Evolutionary conservation across 805 yeast genomes (phyloP).

Genomic region (Metschnikowia amazonensis): DNA sequence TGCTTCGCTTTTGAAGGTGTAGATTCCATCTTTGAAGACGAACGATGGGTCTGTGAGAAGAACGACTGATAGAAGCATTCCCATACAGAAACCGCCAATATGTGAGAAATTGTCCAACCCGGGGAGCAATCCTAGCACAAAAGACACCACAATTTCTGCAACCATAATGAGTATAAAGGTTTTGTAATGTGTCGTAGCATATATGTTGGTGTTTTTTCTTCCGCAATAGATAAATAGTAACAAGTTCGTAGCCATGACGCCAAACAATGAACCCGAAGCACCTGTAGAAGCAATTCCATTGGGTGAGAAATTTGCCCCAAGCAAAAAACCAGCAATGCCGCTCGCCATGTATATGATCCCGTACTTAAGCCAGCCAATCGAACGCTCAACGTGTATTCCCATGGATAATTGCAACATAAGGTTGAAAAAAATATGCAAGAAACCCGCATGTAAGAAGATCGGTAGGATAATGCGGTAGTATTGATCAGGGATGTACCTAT

Average conservation of each 20-base stretch:
- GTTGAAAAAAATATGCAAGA: constrained; percentile 64
- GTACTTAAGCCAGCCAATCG: constrained; percentile 53
- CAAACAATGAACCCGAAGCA: constrained; percentile 69
- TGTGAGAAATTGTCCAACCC: constrained; percentile 75
- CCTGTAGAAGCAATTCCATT: constrained; percentile 65
- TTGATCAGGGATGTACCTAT: constrained; percentile 49
- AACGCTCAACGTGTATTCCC: constrained; percentile 56
- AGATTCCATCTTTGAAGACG: constrained; percentile 37
- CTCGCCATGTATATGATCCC: constrained; percentile 53
- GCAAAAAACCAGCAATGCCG: constrained; percentile 63
- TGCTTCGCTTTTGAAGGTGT: constrained; percentile 30
- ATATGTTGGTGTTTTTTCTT: constrained; percentile 43
- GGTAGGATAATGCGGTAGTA: constrained; percentile 71
- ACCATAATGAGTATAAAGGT: constrained; percentile 45
- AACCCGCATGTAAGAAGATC: constrained; percentile 70
- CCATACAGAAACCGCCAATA: constrained; percentile 70
- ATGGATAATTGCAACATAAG: constrained; percentile 55
- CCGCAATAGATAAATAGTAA: constrained; percentile 53
- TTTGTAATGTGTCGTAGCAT: constrained; percentile 45
- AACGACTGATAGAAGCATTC: constrained; percentile 47
- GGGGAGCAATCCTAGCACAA: constrained; percentile 64
- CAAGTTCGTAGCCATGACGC: constrained; percentile 60
- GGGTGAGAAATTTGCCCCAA: constrained; percentile 69
- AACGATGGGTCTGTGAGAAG: constrained; percentile 56
- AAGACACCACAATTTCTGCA: constrained; percentile 54